Base-by-base conservation (phyloP, 139 green algal genomes). In the Chlorella sp. region DNA sequence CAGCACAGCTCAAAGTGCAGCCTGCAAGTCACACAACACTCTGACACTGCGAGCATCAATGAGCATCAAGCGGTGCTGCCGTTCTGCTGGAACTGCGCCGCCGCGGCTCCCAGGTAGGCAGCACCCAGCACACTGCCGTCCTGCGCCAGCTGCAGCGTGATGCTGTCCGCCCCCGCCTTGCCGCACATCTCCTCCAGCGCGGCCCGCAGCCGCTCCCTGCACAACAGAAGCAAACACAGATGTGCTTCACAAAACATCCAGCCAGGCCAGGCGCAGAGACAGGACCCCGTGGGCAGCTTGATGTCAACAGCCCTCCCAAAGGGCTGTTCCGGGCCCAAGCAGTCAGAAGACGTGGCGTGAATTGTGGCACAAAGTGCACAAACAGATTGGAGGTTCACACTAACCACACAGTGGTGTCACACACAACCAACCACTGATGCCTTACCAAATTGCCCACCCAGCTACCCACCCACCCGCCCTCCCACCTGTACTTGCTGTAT, bases 401-500 rank as follows among this genome's bases (percentile, higher is more conserved):
- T 9, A 57, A 57, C 48, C 48, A 57, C 48, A 57, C 48, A 57
- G 9, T 9, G 9, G 48, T 9, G 48, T 9, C 48, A n/a, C 28
- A 28, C 39, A 15, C 28, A 85, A 4, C 71, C 71, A 60, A 75
- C 39, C 42, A 26, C n/a, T 42, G 26, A 81, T 48, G 75, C 24
- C 19, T 28, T 37, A 34, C 34, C 30, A 39, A n/a, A n/a, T n/a
- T n/a, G 40, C 61, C 42, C 48, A 32, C 32, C 66, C 24, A 32
- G 37, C 4, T 75, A 5, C 28, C 16, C 36, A 26, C 32, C 39
- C 84, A 1, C 48, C 42, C 12, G 1, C 57, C 40, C 34, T 21
- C 87, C 32, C n/a, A 64, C 19, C 92, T 88, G 90, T 94, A 97
- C 40, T 66, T 78, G 2, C 9, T 24, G 69, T 95, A 97, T 24